These are phyloP conservation scores for Coniochaeta sp. DNA, from an alignment of 2,329 filamentous ascomycete species.

Conservation along the genomic window DNA sequence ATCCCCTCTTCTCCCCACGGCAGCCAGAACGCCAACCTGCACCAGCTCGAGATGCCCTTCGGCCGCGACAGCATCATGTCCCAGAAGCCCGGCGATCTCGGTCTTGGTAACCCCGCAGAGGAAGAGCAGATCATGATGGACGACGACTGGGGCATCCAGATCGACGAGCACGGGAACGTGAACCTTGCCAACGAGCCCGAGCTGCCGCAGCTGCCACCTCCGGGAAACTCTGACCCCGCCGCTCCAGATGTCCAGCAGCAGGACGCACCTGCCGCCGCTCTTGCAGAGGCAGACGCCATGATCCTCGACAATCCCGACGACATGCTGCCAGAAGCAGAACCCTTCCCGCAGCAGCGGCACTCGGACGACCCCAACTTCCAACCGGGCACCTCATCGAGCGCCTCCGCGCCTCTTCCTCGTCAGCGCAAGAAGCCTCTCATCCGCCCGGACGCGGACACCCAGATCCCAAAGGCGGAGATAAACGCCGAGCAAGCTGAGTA, in stretches of 20 bases:
- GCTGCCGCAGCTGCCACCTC: constrained; percentile 31
- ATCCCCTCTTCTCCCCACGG: constrained; percentile 11
- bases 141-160: constrained; percentile 37
- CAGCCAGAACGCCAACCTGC: constrained; percentile 6
- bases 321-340: neutral
- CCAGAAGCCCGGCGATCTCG: constrained; percentile 19
- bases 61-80: constrained; percentile 7
- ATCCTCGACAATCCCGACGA: constrained; percentile 4
- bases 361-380: constrained; percentile 7
- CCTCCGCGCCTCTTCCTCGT: constrained; percentile 14
- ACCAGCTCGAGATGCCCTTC: constrained; percentile 10
- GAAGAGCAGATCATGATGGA: constrained; percentile 25
- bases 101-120: constrained; percentile 24
- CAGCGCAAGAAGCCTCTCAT: constrained; percentile 18
- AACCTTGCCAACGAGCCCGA: constrained; percentile 36
- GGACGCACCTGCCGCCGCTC: constrained; percentile 1
- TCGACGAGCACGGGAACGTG: constrained; percentile 45
- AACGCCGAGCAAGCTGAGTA: constrained; percentile 36
- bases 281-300: constrained; percentile 2
- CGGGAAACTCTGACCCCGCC: constrained; percentile 7
- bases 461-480: constrained; percentile 28
- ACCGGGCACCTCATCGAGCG: neutral
- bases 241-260: neutral
- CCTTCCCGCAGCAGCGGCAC: neutral
- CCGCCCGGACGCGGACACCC: constrained; percentile 22